A percentile compares a stretch with the other conserved stretches of the same genome.
These are phyloP conservation scores for Penicillium sp. DNA, from an alignment of 2,329 filamentous ascomycete species.

Conservation along the genomic window DNA sequence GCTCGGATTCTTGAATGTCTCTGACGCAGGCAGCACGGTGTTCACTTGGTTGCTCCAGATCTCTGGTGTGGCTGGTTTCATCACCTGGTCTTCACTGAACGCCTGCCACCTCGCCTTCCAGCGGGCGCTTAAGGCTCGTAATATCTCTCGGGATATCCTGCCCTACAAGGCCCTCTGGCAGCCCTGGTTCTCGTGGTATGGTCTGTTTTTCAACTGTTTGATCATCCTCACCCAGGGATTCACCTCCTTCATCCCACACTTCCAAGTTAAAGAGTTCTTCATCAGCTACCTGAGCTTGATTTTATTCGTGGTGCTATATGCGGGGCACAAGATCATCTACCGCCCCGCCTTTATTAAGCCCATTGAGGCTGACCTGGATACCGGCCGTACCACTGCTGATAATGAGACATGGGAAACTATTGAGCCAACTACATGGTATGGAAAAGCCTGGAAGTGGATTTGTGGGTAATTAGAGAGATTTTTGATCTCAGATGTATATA, in stretches of 20 bases:
- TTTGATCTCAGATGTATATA: neutral
- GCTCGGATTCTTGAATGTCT: conserved; percentile 61
- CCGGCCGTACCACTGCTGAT: conserved; percentile 31
- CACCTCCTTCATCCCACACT: conserved; percentile 53
- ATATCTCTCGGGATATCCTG: conserved; percentile 51
- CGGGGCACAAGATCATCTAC: conserved; percentile 49
- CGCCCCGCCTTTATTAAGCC: conserved; percentile 32
- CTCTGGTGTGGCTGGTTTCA: conserved; percentile 28
- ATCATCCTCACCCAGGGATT: conserved; percentile 62
- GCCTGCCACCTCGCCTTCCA: conserved; percentile 58
- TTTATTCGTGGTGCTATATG: conserved; percentile 51
- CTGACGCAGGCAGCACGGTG: conserved; percentile 53
- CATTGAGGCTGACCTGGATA: conserved; percentile 38
- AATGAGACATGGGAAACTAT: conserved; percentile 31
- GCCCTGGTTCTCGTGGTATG: conserved; percentile 57
- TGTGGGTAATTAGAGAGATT: conserved; percentile 6
- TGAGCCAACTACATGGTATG: conserved; percentile 25
- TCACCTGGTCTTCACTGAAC: conserved; percentile 30
- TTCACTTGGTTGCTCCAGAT: conserved; percentile 38
- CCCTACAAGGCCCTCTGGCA: conserved; percentile 56
- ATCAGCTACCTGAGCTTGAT: conserved; percentile 57
- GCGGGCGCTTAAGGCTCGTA: conserved; percentile 48
- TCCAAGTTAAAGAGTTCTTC: conserved; percentile 54
- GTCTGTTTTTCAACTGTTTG: conserved; percentile 55
- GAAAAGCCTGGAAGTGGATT: conserved; percentile 23